Percentiles rank a stretch among this genome's conserved stretches.
These are phyloP conservation scores for Ogataea populi-albae DNA, from an alignment of 805 yeast genomes.

Conservation along the genomic window DNA sequence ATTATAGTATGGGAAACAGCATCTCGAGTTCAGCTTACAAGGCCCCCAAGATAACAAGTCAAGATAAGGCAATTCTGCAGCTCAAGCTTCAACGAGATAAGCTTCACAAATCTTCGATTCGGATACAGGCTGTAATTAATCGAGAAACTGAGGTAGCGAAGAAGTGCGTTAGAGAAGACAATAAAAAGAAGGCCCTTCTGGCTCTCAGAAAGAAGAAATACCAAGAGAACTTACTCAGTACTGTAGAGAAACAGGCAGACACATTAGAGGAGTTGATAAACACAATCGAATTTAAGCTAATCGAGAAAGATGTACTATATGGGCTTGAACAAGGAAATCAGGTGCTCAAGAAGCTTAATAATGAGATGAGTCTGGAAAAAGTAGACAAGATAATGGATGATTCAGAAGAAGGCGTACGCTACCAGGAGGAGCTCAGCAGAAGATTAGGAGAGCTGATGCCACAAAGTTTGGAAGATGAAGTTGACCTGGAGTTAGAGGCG, in stretches of 20 bases:
- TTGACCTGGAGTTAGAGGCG: constrained; percentile 58
- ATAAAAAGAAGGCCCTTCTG: constrained; percentile 60
- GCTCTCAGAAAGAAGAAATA: constrained; percentile 76
- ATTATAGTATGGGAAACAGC: constrained; percentile 32
- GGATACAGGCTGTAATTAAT: constrained; percentile 53
- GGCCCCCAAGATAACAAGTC: constrained; percentile 67
- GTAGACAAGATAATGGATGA: constrained; percentile 86
- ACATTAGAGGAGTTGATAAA: constrained; percentile 76
- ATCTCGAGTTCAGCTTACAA: constrained; percentile 27
- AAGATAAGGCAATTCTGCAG: constrained; percentile 83
- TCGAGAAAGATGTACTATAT: constrained; percentile 78
- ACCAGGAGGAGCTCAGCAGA: constrained; percentile 71
- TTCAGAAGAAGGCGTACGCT: constrained; percentile 72
- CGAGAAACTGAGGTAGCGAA: constrained; percentile 63
- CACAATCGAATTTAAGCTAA: constrained; percentile 82
- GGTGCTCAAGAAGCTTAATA: constrained; percentile 71
- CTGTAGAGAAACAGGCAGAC: constrained; percentile 74
- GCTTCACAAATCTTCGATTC: constrained; percentile 65
- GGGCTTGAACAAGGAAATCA: constrained; percentile 81
- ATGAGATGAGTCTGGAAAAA: constrained; percentile 71
- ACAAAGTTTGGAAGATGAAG: constrained; percentile 53
- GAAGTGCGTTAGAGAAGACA: constrained; percentile 48
- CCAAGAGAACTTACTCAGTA: constrained; percentile 67
- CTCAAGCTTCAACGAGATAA: constrained; percentile 87
- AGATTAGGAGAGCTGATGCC: constrained; percentile 44